Evolutionary conservation across 2,329 filamentous ascomycete genomes (phyloP).

Genomic region (Dothiorella sarmentorum): DNA sequence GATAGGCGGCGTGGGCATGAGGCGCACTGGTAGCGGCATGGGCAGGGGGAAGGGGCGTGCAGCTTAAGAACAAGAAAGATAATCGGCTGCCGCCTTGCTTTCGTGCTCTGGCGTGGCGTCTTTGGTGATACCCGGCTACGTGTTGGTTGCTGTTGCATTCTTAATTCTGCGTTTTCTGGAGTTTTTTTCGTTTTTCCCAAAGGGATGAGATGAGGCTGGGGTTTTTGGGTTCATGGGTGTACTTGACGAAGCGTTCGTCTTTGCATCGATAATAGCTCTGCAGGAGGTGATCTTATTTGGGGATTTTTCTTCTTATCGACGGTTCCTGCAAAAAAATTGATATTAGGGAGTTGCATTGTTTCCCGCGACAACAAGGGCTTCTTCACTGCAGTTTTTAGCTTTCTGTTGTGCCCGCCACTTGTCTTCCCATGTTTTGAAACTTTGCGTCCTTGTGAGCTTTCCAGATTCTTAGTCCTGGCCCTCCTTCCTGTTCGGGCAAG

Average conservation of each 20-base stretch:
- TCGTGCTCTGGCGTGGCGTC: background rate
- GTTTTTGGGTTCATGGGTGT: background rate
- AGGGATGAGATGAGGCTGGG: no score
- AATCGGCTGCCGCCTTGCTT: background rate
- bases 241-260: background rate
- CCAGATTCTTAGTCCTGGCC: background rate
- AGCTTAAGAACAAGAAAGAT: no score
- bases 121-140: slow-evolving; percentile 2
- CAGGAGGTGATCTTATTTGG: no score
- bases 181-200: background rate
- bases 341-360: background rate
- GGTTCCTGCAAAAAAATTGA: no score
- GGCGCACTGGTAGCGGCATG: slow-evolving; percentile 36
- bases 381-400: no score
- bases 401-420: no score
- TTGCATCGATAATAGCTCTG: background rate
- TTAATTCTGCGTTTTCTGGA: background rate
- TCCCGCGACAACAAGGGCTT: no score
- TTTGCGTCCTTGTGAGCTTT: background rate
- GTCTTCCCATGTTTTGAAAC: no score
- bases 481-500: background rate
- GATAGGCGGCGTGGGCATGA: slow-evolving; percentile 35
- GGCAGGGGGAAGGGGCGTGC: slow-evolving; percentile 32
- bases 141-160: slow-evolving; percentile 6
- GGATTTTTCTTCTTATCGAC: no score